Conservation (phyloP, 345 rosid genomes). For the Schrenkiella parvula region DNA sequence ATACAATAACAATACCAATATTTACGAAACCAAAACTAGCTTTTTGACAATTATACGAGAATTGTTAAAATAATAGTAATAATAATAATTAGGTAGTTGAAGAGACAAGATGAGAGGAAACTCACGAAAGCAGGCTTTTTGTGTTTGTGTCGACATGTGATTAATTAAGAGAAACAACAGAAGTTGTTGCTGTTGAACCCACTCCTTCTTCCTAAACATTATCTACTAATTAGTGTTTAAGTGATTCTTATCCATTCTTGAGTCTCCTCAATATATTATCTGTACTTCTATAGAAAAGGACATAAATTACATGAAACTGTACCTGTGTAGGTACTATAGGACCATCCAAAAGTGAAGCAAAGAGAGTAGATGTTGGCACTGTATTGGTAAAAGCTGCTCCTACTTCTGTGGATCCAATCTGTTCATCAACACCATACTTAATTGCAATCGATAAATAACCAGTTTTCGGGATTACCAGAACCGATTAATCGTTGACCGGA, state of each 20-base stretch:
- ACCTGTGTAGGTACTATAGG: conserved; percentile 34
- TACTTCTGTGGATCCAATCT: conserved; percentile 37
- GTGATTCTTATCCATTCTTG: too few relatives aligned
- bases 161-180: conserved; percentile 49
- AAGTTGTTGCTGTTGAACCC: conserved; percentile 47
- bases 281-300: neutral
- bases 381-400: conserved; percentile 41
- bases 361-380: conserved; percentile 24
- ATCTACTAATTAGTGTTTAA: conserved; percentile 1
- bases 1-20: neutral
- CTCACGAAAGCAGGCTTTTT: conserved; percentile 27
- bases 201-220: conserved; percentile 42
- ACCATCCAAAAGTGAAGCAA: conserved; percentile 29
- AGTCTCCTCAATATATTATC: neutral
- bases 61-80: neutral
- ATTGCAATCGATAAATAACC: neutral
- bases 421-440: neutral
- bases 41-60: neutral
- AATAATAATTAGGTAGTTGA: conserved; percentile 10
- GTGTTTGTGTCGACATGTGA: conserved; percentile 30
- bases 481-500: neutral
- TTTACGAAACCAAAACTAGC: neutral
- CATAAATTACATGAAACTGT: conserved; percentile 6
- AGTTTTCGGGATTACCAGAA: neutral
- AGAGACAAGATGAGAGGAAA: conserved; percentile 21